These are phyloP conservation scores for Leptodontidium sp. DNA, from an alignment of 2,329 filamentous ascomycete genomes.

Conservation along the genomic window DNA sequence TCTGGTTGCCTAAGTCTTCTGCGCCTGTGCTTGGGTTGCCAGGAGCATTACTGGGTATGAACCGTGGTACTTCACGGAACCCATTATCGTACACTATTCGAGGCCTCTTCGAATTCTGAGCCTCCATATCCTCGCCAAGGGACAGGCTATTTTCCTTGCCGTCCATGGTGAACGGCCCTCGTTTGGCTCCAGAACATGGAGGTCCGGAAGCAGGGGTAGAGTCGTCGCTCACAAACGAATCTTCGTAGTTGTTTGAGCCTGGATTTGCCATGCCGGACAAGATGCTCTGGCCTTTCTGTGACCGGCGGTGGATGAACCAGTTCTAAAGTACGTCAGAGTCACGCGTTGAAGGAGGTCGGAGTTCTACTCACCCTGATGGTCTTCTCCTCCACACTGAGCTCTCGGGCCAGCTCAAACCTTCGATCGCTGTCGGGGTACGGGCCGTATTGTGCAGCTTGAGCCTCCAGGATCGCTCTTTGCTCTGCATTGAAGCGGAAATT, in stretches of 20 bases:
- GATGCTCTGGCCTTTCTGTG: constrained; percentile 13
- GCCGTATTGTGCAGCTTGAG: constrained; percentile 21
- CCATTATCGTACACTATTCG: neutral
- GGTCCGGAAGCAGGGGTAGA: neutral
- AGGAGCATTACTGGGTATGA: neutral
- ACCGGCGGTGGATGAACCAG: constrained; percentile 25
- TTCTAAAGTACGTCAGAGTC: constrained; percentile 21
- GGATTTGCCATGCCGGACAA: constrained; percentile 4
- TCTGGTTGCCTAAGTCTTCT: neutral
- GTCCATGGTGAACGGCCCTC: neutral
- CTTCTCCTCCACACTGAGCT: constrained; percentile 25
- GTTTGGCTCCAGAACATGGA: neutral
- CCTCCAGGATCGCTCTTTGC: constrained; percentile 22
- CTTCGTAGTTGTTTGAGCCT: neutral
- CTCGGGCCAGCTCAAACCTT: constrained; percentile 20
- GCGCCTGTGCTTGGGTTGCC: neutral
- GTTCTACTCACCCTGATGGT: constrained; percentile 23
- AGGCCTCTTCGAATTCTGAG: neutral
- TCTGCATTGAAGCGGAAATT: constrained; percentile 20
- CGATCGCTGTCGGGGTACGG: constrained; percentile 16
- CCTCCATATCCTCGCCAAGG: neutral
- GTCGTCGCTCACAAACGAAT: neutral
- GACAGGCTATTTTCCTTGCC: neutral
- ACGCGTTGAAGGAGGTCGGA: neutral
- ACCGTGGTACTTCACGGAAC: neutral